These are phyloP conservation scores for Anacardium occidentale DNA, from an alignment of 345 rosid genomes.

Conservation along the genomic window DNA sequence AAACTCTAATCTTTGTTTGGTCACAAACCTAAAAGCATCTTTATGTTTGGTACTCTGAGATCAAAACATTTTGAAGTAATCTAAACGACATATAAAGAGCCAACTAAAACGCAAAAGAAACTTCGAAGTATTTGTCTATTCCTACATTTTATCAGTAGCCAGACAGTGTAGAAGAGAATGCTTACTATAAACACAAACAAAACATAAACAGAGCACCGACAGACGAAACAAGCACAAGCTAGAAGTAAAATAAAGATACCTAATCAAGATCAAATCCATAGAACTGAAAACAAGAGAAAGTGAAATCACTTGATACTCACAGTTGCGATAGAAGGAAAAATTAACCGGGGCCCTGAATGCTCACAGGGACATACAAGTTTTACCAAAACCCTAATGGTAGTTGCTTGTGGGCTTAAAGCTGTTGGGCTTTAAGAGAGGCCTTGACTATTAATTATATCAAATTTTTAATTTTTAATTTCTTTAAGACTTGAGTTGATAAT, in stretches of 20 bases:
- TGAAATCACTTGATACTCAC: neutral
- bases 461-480: no score
- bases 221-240: no score
- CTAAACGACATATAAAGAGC: no score
- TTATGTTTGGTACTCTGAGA: no score
- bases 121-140: neutral
- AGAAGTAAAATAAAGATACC: neutral
- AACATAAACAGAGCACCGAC: neutral
- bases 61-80: neutral
- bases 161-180: neutral
- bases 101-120: neutral
- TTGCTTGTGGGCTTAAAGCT: no score
- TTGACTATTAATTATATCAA: neutral
- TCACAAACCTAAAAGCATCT: neutral
- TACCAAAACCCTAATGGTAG: slow-evolving; percentile 18
- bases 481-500: no score
- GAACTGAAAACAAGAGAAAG: neutral
- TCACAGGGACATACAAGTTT: neutral
- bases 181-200: neutral
- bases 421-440: neutral
- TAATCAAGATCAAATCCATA: neutral
- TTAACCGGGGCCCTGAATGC: slow-evolving; percentile 15
- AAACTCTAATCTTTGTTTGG: neutral
- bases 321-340: slow-evolving; percentile 18
- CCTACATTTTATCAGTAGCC: neutral